phyloP scores from a whole-genome alignment of 1,139 yeast species.

The Blastobotrys aristatus region DNA sequence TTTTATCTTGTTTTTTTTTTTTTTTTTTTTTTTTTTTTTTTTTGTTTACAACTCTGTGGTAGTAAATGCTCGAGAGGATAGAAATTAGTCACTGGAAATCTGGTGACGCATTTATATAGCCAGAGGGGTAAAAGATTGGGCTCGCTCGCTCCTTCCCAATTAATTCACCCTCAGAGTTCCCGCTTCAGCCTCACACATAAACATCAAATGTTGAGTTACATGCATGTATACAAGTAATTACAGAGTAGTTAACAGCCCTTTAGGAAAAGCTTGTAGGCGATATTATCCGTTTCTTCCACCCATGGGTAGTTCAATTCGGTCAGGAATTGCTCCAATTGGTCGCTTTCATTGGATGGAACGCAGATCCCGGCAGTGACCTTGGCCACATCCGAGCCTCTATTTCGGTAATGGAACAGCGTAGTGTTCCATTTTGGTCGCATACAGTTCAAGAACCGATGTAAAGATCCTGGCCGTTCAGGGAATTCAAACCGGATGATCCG shows the following conservation, averaged over 20 bases:
- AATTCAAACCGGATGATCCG: conserved; percentile 80
- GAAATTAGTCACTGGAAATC: too few relatives aligned
- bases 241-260: conserved; percentile 17
- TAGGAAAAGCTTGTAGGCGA: conserved; percentile 74
- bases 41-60: too few relatives aligned
- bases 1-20: too few relatives aligned
- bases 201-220: too few relatives aligned
- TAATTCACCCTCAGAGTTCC: too few relatives aligned
- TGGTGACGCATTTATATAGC: too few relatives aligned
- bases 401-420: conserved; percentile 91
- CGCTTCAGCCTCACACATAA: too few relatives aligned
- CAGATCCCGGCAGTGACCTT: conserved; percentile 86
- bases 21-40: background rate
- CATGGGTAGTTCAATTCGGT: conserved; percentile 68
- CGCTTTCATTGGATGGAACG: conserved; percentile 68
- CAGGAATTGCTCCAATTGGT: conserved; percentile 62
- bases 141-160: too few relatives aligned
- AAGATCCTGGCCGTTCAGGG: conserved; percentile 96
- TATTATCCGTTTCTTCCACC: conserved; percentile 77
- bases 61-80: too few relatives aligned
- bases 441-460: conserved; percentile 68
- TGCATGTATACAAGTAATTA: too few relatives aligned
- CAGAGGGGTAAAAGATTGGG: too few relatives aligned
- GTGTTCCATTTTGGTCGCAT: conserved; percentile 83
- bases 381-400: conserved; percentile 93